A percentile compares a stretch with the other conserved stretches of the same genome.
phyloP scores from a whole-genome alignment of 73 alveolate genomes.

The Symbiodinium pilosum region DNA sequence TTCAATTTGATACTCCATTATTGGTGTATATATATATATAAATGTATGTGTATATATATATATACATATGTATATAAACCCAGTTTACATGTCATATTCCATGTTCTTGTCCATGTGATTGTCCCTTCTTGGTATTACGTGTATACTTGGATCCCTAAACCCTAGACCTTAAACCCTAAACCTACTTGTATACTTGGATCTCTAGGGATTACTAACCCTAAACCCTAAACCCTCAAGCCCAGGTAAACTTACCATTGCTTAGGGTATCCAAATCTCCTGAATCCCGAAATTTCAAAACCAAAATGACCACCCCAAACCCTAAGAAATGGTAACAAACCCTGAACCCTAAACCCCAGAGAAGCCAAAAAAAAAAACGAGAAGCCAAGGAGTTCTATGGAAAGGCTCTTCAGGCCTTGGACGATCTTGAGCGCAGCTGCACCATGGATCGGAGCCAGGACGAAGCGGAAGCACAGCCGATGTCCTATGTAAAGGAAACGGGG shows the following conservation, averaged over 20 bases:
- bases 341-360: not conserved
- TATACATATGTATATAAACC: too few relatives aligned
- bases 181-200: too few relatives aligned
- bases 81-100: too few relatives aligned
- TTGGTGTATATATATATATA: too few relatives aligned
- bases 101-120: too few relatives aligned
- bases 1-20: too few relatives aligned
- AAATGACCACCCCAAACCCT: not conserved
- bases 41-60: too few relatives aligned
- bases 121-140: too few relatives aligned
- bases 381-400: not conserved
- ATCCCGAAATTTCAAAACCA: not conserved
- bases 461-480: not conserved
- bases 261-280: too few relatives aligned
- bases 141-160: not conserved
- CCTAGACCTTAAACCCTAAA: not conserved
- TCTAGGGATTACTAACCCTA: not conserved
- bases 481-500: too few relatives aligned
- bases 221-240: not conserved
- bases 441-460: not conserved
- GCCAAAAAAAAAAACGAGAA: not conserved
- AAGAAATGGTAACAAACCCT: not conserved
- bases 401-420: not conserved
- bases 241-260: too few relatives aligned
- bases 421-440: constrained; percentile 1